A percentile compares a stretch with the other conserved stretches of the same genome.
Conservation (phyloP, 352 stramenopile species). For the Globisporangium radiosum region DNA sequence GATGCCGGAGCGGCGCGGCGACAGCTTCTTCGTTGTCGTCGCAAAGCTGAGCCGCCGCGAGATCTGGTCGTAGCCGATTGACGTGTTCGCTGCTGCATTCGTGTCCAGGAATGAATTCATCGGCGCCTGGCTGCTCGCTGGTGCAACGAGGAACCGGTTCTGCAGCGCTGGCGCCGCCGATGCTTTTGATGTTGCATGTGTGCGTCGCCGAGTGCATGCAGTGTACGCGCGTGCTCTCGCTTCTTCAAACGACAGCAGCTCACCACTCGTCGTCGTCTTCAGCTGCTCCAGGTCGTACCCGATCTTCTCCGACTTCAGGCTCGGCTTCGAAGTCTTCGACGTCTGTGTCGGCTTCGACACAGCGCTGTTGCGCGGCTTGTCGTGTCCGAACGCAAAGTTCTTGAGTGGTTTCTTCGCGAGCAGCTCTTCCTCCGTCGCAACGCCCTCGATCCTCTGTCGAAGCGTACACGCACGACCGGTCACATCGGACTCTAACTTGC, state of each 20-base stretch:
- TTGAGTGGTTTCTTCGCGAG: slow-evolving; percentile 70
- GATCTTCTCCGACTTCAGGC: slow-evolving; percentile 20
- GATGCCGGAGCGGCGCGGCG: slow-evolving; percentile 5
- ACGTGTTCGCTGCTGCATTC: slow-evolving; percentile 6
- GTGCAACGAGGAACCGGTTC: slow-evolving; percentile 17
- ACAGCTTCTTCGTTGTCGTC: slow-evolving; percentile 13
- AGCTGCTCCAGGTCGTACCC: slow-evolving; percentile 41
- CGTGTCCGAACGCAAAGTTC: slow-evolving; percentile 34
- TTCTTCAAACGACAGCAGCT: slow-evolving; percentile 78
- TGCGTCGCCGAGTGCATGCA: background rate
- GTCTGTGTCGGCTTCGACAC: slow-evolving; percentile 8
- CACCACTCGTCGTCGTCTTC: slow-evolving; percentile 27
- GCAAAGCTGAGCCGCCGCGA: slow-evolving; percentile 19
- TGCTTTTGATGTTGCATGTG: slow-evolving; percentile 4
- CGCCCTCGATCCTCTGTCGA: slow-evolving; percentile 63
- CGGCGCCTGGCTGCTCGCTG: background rate
- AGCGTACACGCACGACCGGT: slow-evolving; percentile 57
- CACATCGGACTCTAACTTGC: slow-evolving; percentile 20
- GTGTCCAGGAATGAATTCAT: slow-evolving; percentile 17
- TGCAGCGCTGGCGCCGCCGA: slow-evolving; percentile 8
- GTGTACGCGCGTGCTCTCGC: slow-evolving; percentile 37
- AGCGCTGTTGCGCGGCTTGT: background rate
- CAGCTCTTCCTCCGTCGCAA: slow-evolving; percentile 68
- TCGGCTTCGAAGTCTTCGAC: slow-evolving; percentile 14
- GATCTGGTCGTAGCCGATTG: slow-evolving; percentile 11